phyloP scores from a whole-genome alignment of 805 yeast species.

The Lachancea mirantina region DNA sequence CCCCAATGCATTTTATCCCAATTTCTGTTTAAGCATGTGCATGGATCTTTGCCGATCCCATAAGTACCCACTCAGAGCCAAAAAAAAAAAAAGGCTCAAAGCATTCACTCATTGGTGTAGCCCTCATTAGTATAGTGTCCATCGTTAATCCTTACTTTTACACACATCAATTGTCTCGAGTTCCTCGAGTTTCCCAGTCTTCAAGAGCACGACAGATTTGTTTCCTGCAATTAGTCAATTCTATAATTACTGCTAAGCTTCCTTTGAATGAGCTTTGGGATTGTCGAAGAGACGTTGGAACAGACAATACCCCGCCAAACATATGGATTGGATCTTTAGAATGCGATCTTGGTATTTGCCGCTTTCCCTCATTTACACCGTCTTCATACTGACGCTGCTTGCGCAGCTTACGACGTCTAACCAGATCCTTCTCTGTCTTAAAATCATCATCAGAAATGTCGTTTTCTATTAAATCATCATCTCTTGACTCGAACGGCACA shows the following conservation, averaged over 20 bases:
- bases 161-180: not conserved
- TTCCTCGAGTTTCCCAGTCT: conserved; percentile 1
- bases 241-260: conserved; percentile 15
- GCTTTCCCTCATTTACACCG: conserved; percentile 6
- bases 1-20: no score
- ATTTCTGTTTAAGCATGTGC: no score
- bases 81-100: no score
- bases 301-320: conserved; percentile 27
- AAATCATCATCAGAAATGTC: conserved; percentile 2
- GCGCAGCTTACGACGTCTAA: no score
- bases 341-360: conserved; percentile 5
- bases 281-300: conserved; percentile 23
- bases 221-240: conserved; percentile 19
- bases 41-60: no score
- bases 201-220: conserved; percentile 8
- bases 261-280: conserved; percentile 24
- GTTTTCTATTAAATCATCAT: not conserved
- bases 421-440: conserved; percentile 2
- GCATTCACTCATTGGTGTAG: no score
- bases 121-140: no score
- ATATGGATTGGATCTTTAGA: conserved; percentile 28
- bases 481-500: not conserved
- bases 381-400: not conserved
- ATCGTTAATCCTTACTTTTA: no score
- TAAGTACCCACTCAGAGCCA: no score